Evolutionary conservation across 1,284 basidiomycete genomes (phyloP), one percentile per base, ranked within the genome.

Genomic region (Malassezia yamatoensis): DNA sequence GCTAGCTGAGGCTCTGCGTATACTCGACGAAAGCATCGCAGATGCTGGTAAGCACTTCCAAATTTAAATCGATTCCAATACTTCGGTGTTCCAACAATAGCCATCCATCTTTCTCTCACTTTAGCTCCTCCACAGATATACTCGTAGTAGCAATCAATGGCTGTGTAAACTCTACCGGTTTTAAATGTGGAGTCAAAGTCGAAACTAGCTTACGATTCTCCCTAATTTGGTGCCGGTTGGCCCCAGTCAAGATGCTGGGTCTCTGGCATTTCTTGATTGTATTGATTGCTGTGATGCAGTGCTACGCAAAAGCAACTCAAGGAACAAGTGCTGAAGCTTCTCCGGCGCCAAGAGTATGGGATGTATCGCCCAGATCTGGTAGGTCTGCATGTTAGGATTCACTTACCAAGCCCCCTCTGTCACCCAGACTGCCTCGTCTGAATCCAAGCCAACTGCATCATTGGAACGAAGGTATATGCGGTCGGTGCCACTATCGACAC

Each of bases 1-100:
- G 39, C 21, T 72, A 43, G 44, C 21, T 0, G 51, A 66, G 46
- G 70, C 55, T 12, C 63, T 66, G 38, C 35, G n/a, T 9, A 70
- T 72, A 47, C 70, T 72, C 49, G 57, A 60, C 47, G 65, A 45
- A 34, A 45, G 43, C 24, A 45, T 45, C 43, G 43, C 21, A 13
- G 43, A 45, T 15, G 43, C 43, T 11, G 43, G 29, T 15, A 33
- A 24, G 7, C 24, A 45, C 29, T 34, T 45, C 43, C 29, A 15
- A 6, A 21, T 21, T 13, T 41, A 41, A 21, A 29, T 7, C 4
- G 4, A 3, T 29, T 4, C 24, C 24, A 29, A 29, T 7, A 4
- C 24, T 29, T 29, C 24, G 24, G 3, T 4, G 24, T 4, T 3
- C 24, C 3, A 7, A 29, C 24, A 29, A 7, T 29, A 29, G 24